Base-by-base conservation (phyloP, 2,329 filamentous ascomycete species). In the Alternaria postmessia region DNA sequence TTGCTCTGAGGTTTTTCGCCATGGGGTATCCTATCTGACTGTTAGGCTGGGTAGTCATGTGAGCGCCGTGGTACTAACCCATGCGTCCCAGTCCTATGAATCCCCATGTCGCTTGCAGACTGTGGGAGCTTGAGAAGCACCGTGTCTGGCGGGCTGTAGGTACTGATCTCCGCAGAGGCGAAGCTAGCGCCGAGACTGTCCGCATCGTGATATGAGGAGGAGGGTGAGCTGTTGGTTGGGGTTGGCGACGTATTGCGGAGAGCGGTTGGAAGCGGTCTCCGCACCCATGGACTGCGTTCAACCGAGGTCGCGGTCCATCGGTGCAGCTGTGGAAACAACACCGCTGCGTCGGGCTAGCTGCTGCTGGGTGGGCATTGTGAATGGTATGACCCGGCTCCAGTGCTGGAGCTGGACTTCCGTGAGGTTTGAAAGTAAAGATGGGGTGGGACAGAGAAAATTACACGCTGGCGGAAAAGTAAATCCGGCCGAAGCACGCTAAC, bases 1-100 rank as follows among this genome's bases (percentile, higher is more conserved):
- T 91, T 38, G 86, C 82, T 68, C 89, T 85, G 5, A 92, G 81
- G 69, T 91, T 92, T 75, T 84, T 86, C 36, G 90, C 90, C 90
- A 92, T 92, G 48, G 88, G 86, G 66, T 88, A 91, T 48, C 90
- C 89, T 90, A 62, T 20, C 24, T 24, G 28, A 12, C 2, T 34
- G 48, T 73, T 56, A 76, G 63, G 22, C 54, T 36, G 38, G 9
- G 14, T 57, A 48, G 61, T 73, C 64, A 74, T 66, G 63, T 71
- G 63, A 71, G 63, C 28, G 20, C 36, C 36, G 41, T 4, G 11
- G 32, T 47, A 76, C 80, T 64, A 66, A 83, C 82, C 82, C 82
- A 84, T 84, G 53, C 80, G 77, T 18, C 82, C 82, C 38, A 84
- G 69, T n/a, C 82, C 82, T 62, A 84, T 81, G 71, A 84, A 84